Evolutionary conservation across 805 yeast genomes (phyloP).

Genomic region (Kodamaea kaohsiungensis): DNA sequence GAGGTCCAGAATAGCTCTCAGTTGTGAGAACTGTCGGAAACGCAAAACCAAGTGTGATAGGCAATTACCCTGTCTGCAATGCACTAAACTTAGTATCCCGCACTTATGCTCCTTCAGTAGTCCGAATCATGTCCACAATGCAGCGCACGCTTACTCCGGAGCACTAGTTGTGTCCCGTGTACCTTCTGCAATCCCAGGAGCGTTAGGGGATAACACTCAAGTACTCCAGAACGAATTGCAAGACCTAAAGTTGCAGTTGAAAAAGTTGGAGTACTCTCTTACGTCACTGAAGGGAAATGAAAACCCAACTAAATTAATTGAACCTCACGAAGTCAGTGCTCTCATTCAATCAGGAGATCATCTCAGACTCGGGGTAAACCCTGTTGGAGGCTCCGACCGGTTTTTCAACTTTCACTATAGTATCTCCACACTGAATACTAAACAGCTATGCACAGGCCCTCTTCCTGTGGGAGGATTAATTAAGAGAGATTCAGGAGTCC

Average conservation of each 20-base stretch:
- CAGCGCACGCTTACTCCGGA: background rate
- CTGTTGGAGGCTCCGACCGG: conserved; percentile 2
- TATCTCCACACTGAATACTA: background rate
- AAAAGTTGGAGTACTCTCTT: conserved; percentile 7
- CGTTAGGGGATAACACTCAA: background rate
- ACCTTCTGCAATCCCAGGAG: background rate
- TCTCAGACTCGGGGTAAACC: conserved; percentile 8
- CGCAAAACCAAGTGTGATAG: conserved; percentile 48
- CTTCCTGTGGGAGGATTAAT: conserved; percentile 16
- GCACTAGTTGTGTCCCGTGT: background rate
- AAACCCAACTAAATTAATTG: background rate
- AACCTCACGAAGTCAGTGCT: background rate
- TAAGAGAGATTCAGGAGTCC: conserved; percentile 21
- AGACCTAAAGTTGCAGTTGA: conserved; percentile 8
- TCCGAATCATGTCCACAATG: conserved; percentile 14
- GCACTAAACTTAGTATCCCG: conserved; percentile 12
- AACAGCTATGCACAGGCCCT: conserved; percentile 9
- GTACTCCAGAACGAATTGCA: conserved; percentile 6
- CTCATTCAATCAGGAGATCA: background rate
- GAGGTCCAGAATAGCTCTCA: conserved; percentile 45
- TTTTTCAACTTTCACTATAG: conserved; percentile 11
- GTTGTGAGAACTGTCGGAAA: conserved; percentile 49
- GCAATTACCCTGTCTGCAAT: conserved; percentile 31
- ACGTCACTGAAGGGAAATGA: background rate
- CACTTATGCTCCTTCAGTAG: conserved; percentile 13